Evolutionary conservation across 2,329 filamentous ascomycete genomes (phyloP), one percentile per base, ranked within the genome.

Genomic region (Stagonosporopsis cucurbitacearum): DNA sequence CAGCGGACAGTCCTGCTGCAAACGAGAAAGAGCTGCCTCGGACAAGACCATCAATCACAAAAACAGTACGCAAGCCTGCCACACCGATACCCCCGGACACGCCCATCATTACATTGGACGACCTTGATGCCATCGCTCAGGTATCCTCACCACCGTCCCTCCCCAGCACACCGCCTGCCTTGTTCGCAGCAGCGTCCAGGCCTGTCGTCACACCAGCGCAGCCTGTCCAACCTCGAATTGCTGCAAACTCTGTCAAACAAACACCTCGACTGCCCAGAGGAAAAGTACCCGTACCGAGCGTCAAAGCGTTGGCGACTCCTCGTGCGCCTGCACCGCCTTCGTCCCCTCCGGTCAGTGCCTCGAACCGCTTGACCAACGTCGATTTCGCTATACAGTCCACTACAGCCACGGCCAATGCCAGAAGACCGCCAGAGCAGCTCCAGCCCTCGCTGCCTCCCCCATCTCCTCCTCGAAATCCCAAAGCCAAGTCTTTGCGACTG

Each of bases 401-500:
- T 2, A 44, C 48, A 22, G 39, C n/a, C 15, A 57, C 46, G 13
- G 49, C 26, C 12, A 5, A 43, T 8, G 13, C 15, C 2, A 33
- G 19, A 15, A 43, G 19, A 35, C 22, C 22, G 5, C 3, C 23
- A 23, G 17, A 30, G 11, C 47, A 43, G 22, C 26, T 33, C 13
- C 39, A 32, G 15, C 44, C 59, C 13, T 63, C 63, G 22, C 36
- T n/a, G 13, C 49, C 57, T 17, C 56, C 17, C 3, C 6, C 25
- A 45, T 59, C 66, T 12, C 64, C 67, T 5, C 58, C 58, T 25
- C 63, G 58, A 12, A 62, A 63, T 15, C 70, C 59, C 41, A 72
- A 64, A 51, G 62, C 67, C 1, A 78, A 73, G 54, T 65, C 73
- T 3, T 54, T 81, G 26, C 75, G 75, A 2, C 62, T 81, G 8